Conservation (phyloP, 257 asterid genomes). For the Solanum habrochaites region DNA sequence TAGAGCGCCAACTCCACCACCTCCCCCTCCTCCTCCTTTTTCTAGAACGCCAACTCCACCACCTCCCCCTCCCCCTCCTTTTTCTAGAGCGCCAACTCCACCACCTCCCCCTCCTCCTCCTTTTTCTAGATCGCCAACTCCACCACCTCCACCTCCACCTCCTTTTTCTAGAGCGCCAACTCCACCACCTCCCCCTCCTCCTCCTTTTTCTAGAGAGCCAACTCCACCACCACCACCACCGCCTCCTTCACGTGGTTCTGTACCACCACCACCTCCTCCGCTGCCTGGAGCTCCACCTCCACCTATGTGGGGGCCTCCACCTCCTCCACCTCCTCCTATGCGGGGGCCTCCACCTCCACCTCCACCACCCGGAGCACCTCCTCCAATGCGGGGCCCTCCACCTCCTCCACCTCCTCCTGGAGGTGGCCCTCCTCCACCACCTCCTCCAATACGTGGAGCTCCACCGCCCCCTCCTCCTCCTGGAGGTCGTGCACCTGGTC, state of each 20-base stretch:
- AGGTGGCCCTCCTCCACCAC: conserved; percentile 27
- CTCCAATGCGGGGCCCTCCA: background rate
- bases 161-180: conserved; percentile 14
- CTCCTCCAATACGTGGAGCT: conserved; percentile 3
- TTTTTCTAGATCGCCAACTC: conserved; percentile 20
- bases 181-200: conserved; percentile 50
- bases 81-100: background rate
- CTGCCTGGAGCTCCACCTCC: background rate
- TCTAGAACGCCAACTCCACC: conserved; percentile 13
- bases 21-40: conserved; percentile 3
- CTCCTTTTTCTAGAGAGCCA: conserved; percentile 6
- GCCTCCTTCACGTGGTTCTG: too few relatives aligned
- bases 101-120: conserved; percentile 28
- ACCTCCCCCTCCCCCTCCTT: conserved; percentile 15
- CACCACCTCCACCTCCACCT: conserved; percentile 46
- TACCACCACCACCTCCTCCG: background rate
- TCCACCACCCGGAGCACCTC: background rate
- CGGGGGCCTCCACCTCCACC: background rate
- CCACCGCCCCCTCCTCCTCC: conserved; percentile 13
- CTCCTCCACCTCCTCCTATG: background rate
- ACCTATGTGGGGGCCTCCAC: background rate
- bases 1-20: conserved; percentile 3
- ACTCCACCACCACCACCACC: background rate
- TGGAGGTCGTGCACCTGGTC: conserved; percentile 5
- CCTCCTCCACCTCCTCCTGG: conserved; percentile 11